Base-by-base conservation (phyloP, 1,139 yeast genomes). In the Taphrina wiesneri region DNA sequence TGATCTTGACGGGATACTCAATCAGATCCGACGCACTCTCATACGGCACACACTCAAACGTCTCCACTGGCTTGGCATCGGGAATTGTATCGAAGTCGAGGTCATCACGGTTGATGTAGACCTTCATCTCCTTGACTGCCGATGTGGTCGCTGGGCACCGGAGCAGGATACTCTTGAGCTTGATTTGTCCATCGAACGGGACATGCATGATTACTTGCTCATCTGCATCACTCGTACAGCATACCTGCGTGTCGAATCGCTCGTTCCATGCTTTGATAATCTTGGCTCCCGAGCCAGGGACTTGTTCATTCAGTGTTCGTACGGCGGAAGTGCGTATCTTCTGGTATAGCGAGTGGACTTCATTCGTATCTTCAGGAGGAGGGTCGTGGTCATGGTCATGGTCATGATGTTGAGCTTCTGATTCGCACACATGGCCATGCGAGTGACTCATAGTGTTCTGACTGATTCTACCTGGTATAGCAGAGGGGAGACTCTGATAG, bases 1-100 rank as follows among this genome's bases (percentile, higher is more conserved):
- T 86, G 26, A 97, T 79, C 26, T 96, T 96, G 57, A 92, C 77
- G 67, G 83, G 85, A 75, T 90, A 96, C 75, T 93, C 98, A 0
- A 88, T 90, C 72, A 91, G 30, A 23, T 66, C 59, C 9, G 63
- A 43, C 13, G 68, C 78, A 5, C 79, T 79, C n/a, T 77, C 74
- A 0, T 80, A 78, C 52, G 79, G 83, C 0, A 96, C 97, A 69
- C 88, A 95, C 25, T 80, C 82, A 1, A 90, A 69, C 34, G 78
- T 75, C 69, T 80, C 84, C 0, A 83, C 79, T 0, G 92, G 83
- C 69, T 82, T 81, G 36, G 80, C 76, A 25, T 79, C 80, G 0
- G 74, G 77, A 0, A 85, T 84, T 25, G 83, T 82, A 69, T 86
- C 88, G 73, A 92, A 92, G 74, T 92, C 97, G 36, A 91, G 75